Evolutionary conservation across 768 basidiomycete species (phyloP).

Genomic region (Pulveroboletus sp.): DNA sequence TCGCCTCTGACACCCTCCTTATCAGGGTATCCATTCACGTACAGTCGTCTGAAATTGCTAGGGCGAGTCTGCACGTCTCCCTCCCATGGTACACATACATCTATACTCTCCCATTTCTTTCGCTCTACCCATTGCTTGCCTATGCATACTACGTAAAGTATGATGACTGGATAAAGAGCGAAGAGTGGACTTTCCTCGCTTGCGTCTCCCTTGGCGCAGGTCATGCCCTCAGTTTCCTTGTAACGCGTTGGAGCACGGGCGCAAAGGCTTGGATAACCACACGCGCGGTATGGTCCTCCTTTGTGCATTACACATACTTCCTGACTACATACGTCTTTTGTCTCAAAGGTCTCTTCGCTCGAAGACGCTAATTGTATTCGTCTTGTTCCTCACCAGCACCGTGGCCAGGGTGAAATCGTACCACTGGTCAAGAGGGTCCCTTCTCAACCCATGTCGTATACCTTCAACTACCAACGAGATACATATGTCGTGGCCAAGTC

Average conservation of each 20-base stretch:
- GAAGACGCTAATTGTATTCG: constrained; percentile 77
- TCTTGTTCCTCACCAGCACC: constrained; percentile 73
- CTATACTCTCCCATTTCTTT: constrained; percentile 75
- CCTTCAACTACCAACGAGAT: constrained; percentile 93
- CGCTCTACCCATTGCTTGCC: constrained; percentile 74
- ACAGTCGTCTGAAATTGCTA: constrained; percentile 61
- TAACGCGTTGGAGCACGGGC: constrained; percentile 83
- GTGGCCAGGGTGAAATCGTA: constrained; percentile 89
- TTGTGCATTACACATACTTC: neutral
- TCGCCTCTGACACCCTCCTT: neutral
- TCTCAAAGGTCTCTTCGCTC: constrained; percentile 50
- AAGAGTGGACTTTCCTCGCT: constrained; percentile 97
- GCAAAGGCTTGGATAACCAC: constrained; percentile 81
- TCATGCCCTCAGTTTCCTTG: constrained; percentile 88
- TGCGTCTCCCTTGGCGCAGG: constrained; percentile 79
- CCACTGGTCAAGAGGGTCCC: constrained; percentile 58
- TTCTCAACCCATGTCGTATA: constrained; percentile 58
- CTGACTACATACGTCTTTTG: neutral
- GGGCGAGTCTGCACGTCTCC: constrained; percentile 60
- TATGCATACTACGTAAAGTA: constrained; percentile 92
- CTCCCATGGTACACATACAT: constrained; percentile 68
- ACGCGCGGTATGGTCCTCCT: constrained; percentile 46
- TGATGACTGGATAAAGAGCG: constrained; percentile 84
- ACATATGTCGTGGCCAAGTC: constrained; percentile 71
- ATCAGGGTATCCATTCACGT: constrained; percentile 46